Conservation (phyloP, 78 protist genomes). For the Chrysochromulina parva region DNA sequence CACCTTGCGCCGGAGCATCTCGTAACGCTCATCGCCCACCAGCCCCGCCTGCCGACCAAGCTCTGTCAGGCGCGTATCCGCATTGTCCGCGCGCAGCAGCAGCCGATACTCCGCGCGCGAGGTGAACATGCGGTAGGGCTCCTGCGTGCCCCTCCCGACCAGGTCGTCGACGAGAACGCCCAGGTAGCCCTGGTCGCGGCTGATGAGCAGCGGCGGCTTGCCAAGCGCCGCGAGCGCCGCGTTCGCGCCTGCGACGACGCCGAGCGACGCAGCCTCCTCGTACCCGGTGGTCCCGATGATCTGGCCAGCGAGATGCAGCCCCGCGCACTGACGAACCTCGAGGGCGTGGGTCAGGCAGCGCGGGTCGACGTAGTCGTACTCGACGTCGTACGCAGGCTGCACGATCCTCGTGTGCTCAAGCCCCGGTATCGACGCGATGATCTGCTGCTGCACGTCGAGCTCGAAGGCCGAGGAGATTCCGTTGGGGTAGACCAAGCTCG, state of each 20-base stretch:
- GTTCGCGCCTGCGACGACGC: constrained; percentile 88
- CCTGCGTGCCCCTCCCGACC: constrained; percentile 74
- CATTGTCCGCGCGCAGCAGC: not conserved
- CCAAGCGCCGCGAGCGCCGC: constrained; percentile 63
- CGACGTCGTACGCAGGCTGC: constrained; percentile 88
- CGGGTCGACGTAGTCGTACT: constrained; percentile 91
- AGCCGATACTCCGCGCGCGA: constrained; percentile 77
- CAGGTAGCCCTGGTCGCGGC: constrained; percentile 17
- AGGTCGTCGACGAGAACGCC: constrained; percentile 94
- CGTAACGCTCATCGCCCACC: not conserved
- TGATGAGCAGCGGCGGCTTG: not conserved
- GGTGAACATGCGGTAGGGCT: constrained; percentile 95
- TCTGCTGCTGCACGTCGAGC: constrained; percentile 72
- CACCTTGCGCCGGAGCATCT: not conserved
- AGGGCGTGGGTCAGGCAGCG: constrained; percentile 65
- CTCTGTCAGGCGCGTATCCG: not conserved
- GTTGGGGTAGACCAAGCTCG: constrained; percentile 87
- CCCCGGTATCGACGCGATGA: constrained; percentile 71
- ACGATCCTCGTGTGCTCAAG: constrained; percentile 65
- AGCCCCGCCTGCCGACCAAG: not conserved
- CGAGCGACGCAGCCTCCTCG: constrained; percentile 81
- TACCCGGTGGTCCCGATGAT: constrained; percentile 95
- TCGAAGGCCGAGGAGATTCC: constrained; percentile 90
- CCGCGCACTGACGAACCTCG: constrained; percentile 46
- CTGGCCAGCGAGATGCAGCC: constrained; percentile 89